phyloP scores from a whole-genome alignment of 176 grass and related monocot genomes.

The Rhynchospora pubera region DNA sequence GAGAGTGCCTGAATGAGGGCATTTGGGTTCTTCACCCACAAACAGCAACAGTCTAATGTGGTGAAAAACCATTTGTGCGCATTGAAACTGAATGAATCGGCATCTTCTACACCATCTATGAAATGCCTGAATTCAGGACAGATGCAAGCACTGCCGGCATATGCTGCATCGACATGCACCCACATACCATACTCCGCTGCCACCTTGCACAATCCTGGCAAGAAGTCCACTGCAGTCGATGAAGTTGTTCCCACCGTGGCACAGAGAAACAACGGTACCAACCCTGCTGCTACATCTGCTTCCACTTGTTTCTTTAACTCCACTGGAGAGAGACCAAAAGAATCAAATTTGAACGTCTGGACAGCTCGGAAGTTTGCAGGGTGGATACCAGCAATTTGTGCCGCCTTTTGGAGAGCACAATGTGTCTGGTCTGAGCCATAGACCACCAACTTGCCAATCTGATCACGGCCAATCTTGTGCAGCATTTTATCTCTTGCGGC shows the following conservation, averaged over 20 bases:
- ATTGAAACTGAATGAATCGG: conserved; percentile 86
- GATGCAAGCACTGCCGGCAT: conserved; percentile 72
- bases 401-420: conserved; percentile 52
- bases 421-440: conserved; percentile 82
- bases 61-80: conserved; percentile 80
- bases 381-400: conserved; percentile 32
- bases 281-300: conserved; percentile 18
- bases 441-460: conserved; percentile 52
- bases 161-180: conserved; percentile 76
- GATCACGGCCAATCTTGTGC: conserved; percentile 33
- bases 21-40: conserved; percentile 30
- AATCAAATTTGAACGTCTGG: neutral
- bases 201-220: conserved; percentile 26
- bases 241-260: conserved; percentile 41
- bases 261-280: conserved; percentile 31
- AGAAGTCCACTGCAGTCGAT: conserved; percentile 17
- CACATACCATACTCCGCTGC: conserved; percentile 27
- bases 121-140: conserved; percentile 68
- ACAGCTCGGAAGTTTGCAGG: conserved; percentile 41
- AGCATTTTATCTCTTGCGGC: conserved; percentile 51
- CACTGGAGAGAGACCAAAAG: neutral
- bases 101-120: conserved; percentile 67
- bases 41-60: conserved; percentile 61
- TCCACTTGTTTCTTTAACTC: conserved; percentile 15
- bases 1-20: conserved; percentile 37